phyloP scores from a whole-genome alignment of 1,284 basidiomycete genomes.

The Tranzscheliella williamsii region DNA sequence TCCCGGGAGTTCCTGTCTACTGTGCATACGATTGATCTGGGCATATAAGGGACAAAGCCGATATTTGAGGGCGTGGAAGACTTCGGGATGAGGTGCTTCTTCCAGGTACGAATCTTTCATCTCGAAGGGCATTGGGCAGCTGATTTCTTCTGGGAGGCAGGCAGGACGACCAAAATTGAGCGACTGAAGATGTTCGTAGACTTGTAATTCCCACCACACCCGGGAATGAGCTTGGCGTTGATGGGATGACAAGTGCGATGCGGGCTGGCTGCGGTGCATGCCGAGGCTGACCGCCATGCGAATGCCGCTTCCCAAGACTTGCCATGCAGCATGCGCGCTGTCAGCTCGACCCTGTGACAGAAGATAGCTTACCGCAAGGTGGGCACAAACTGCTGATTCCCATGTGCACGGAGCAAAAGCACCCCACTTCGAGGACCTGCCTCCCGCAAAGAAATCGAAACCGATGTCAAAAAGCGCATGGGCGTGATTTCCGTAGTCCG shows the following conservation, averaged over 20 bases:
- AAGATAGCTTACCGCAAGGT: too few relatives aligned
- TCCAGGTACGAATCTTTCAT: background rate
- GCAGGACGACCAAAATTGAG: background rate
- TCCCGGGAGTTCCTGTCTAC: background rate
- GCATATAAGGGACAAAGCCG: background rate
- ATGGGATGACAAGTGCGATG: background rate
- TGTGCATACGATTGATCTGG: background rate
- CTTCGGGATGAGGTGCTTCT: background rate
- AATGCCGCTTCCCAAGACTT: background rate
- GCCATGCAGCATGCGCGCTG: background rate
- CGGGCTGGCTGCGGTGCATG: background rate
- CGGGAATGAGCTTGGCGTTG: background rate
- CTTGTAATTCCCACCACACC: background rate
- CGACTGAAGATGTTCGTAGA: background rate
- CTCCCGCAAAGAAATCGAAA: too few relatives aligned
- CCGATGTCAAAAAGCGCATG: too few relatives aligned
- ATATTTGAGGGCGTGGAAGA: background rate
- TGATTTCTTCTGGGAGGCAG: background rate
- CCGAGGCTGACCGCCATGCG: background rate
- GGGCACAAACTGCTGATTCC: too few relatives aligned
- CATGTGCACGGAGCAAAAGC: too few relatives aligned
- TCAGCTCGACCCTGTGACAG: background rate
- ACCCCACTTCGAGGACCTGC: too few relatives aligned
- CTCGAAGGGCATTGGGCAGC: background rate
- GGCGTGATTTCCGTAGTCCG: too few relatives aligned